Percentiles rank a stretch among this genome's conserved stretches.
phyloP scores from a whole-genome alignment of 2,329 filamentous ascomycete genomes.

The Microsporum ferrugineum region DNA sequence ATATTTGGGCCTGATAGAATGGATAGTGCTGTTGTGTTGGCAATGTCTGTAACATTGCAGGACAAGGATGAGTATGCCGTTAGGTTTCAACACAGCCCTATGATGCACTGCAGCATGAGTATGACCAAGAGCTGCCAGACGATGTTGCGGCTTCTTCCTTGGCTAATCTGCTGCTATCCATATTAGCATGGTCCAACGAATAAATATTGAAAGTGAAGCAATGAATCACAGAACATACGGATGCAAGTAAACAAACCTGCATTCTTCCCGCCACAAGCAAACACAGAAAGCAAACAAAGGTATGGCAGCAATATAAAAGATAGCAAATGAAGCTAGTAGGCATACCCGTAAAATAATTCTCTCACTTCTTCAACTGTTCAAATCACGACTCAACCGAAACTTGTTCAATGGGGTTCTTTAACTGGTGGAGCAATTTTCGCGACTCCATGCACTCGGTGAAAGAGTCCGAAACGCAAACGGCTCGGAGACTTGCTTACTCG shows the following conservation, averaged over 20 bases:
- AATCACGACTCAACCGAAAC: neutral
- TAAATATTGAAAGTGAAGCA: neutral
- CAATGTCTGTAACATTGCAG: neutral
- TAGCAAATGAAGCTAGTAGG: neutral
- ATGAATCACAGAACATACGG: neutral
- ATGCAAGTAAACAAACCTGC: neutral
- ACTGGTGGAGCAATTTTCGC: conserved; percentile 11
- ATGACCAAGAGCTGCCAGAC: neutral
- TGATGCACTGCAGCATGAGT: neutral
- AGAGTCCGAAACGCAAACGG: conserved; percentile 6
- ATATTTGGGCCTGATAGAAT: neutral
- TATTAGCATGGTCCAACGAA: neutral
- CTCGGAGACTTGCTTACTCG: conserved; percentile 6
- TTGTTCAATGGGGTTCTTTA: neutral
- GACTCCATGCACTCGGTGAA: conserved; percentile 8
- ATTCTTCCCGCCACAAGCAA: neutral
- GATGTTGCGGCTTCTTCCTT: neutral
- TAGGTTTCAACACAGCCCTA: neutral
- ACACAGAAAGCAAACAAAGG: neutral
- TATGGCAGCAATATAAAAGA: neutral
- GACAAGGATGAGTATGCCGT: neutral
- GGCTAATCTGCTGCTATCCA: neutral
- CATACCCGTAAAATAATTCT: neutral
- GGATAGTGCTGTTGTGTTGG: no score
- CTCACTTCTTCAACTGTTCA: neutral